Evolutionary conservation across 768 basidiomycete genomes (phyloP).

Genomic region (Suillus cothurnatus): DNA sequence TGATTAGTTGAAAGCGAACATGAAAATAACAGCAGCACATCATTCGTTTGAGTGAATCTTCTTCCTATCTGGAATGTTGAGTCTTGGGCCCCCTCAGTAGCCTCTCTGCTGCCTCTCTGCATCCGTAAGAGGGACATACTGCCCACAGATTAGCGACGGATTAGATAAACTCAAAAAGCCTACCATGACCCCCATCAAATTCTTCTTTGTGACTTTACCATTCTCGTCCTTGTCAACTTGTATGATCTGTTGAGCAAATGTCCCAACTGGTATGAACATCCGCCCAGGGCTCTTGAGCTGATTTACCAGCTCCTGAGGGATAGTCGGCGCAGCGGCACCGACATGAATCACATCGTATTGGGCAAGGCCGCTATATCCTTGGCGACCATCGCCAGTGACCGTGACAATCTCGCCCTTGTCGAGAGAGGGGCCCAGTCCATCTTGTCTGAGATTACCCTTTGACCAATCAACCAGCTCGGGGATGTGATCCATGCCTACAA

Average conservation of each 20-base stretch:
- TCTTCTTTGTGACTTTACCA: conserved; percentile 63
- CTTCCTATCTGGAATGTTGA: neutral
- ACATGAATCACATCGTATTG: conserved; percentile 91
- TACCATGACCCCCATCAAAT: conserved; percentile 83
- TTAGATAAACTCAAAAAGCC: conserved; percentile 28
- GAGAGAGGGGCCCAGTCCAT: conserved; percentile 60
- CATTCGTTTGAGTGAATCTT: neutral
- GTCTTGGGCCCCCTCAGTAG: conserved; percentile 10
- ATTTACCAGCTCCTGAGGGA: conserved; percentile 72
- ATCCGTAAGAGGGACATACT: conserved; percentile 79
- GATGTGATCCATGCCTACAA: conserved; percentile 93
- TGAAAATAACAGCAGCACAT: neutral
- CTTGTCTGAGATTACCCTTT: conserved; percentile 63
- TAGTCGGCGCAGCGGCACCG: conserved; percentile 82
- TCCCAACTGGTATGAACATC: conserved; percentile 94
- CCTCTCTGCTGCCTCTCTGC: conserved; percentile 43
- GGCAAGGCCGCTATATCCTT: conserved; percentile 46
- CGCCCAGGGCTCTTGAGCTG: conserved; percentile 76
- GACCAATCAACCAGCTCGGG: conserved; percentile 73
- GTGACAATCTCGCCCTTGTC: conserved; percentile 61
- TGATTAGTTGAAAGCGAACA: neutral
- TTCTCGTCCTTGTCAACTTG: conserved; percentile 78
- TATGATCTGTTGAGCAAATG: conserved; percentile 56
- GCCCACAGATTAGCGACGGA: neutral
- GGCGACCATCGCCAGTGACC: conserved; percentile 77